Evolutionary conservation across 2,329 filamentous ascomycete genomes (phyloP), one percentile per base, ranked within the genome.

Genomic region (Stromatinia cepivora): DNA sequence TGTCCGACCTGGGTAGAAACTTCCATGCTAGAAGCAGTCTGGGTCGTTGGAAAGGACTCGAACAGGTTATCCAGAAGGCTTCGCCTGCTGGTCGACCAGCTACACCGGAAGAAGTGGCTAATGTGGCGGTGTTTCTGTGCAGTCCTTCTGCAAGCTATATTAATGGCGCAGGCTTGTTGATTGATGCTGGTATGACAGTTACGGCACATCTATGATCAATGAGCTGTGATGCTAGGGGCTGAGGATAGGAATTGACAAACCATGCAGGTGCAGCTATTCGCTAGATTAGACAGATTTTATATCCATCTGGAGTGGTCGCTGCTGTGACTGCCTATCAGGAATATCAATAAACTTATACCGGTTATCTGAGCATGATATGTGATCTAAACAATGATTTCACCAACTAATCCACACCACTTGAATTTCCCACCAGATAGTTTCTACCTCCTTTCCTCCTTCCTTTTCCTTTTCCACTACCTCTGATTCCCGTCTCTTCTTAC

Each of bases 151-250:
- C 42, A 20, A 61, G 53, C 25, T 53, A 53, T 39, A 11, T 61
- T 9, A 52, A 42, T 45, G 31, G 56, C 20, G 28, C 20, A 2
- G 34, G 13, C 13, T 39, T 45, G 25, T 50, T 67, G 11, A 8
- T 61, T 34, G 63, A 66, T 31, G 34, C 46, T 39, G 48, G 63
- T n/a, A 54, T 25, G 20, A 66, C 65, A 31, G 50, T 53, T 17
- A 53, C 25, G 13, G 25, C 5, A 5, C 50, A 53, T 53, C 13
- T 53, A 7, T 31, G 25, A 53, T 13, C 8, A n/a, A 53, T 31
- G 0, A 0, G 25, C 13, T 6, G 13, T 13, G 8, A 31, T 17
- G 25, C 15, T 6, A 53, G n/a, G 5, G 13, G 6, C 5, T 25
- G 6, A 7, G 25, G 15, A 28, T 31, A 8, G 5, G 3, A 53